Evolutionary conservation across 768 basidiomycete species (phyloP).

Genomic region (Cystobasidium onofrii): DNA sequence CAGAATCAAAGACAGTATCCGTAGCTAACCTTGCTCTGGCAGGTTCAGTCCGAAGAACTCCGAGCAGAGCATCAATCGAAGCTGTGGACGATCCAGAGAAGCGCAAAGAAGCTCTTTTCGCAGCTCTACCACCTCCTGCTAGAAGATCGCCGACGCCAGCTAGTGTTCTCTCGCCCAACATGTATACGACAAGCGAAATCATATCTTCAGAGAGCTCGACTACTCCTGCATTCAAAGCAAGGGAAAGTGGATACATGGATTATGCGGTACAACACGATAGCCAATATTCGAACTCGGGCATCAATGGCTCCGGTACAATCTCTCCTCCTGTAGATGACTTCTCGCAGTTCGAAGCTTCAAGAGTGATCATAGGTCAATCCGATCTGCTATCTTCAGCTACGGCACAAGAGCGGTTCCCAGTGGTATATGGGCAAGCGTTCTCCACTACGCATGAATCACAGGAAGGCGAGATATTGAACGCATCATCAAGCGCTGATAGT

Average conservation of each 20-base stretch:
- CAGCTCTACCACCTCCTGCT: conserved; percentile 18
- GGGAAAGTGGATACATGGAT: background rate
- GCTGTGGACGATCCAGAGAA: conserved; percentile 14
- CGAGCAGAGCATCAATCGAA: conserved; percentile 6
- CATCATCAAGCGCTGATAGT: background rate
- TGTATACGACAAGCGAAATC: background rate
- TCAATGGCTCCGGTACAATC: background rate
- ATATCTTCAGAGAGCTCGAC: background rate
- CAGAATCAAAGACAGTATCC: background rate
- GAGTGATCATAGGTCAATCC: conserved; percentile 19
- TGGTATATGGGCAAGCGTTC: conserved; percentile 27
- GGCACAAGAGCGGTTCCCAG: conserved; percentile 18
- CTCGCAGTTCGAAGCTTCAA: conserved; percentile 13
- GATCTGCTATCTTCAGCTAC: conserved; percentile 8
- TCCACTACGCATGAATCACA: conserved; percentile 13
- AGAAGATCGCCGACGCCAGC: conserved; percentile 16
- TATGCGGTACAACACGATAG: background rate
- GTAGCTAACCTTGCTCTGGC: background rate
- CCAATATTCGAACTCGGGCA: background rate
- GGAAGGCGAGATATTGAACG: conserved; percentile 18
- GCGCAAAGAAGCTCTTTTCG: conserved; percentile 25
- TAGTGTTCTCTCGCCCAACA: background rate
- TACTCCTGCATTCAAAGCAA: background rate
- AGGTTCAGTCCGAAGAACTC: background rate
- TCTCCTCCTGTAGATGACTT: conserved; percentile 8